These are phyloP conservation scores for Austroboletus olivaceoglutinosus DNA, from an alignment of 1,284 basidiomycete species.

Conservation along the genomic window DNA sequence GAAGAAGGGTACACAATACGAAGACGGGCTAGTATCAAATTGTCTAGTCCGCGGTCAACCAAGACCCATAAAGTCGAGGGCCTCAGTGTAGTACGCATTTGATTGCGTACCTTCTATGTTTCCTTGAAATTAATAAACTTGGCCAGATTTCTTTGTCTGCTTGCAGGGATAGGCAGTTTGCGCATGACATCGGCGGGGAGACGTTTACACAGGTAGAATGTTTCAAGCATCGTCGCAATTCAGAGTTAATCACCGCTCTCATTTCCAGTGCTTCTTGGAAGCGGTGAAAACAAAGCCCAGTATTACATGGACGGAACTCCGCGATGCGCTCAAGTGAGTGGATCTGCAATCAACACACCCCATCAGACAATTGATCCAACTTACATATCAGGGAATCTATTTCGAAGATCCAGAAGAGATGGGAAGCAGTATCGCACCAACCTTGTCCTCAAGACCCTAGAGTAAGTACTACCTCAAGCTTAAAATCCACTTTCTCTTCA, in stretches of 20 bases:
- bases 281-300: conserved; percentile 8
- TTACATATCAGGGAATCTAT: conserved; percentile 10
- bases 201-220: conserved; percentile 30
- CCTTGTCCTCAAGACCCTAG: conserved; percentile 21
- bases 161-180: conserved; percentile 25
- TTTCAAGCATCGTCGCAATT: not conserved
- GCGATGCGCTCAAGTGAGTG: conserved; percentile 16
- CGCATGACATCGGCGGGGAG: conserved; percentile 16
- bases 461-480: conserved; percentile 15
- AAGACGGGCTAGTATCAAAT: conserved; percentile 5
- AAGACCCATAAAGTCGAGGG: conserved; percentile 5
- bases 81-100: conserved; percentile 19
- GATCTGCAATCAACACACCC: not conserved
- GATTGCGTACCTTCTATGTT: not conserved
- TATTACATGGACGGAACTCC: conserved; percentile 25
- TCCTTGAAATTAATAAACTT: not conserved
- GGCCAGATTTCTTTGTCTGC: conserved; percentile 31
- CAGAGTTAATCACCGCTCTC: not conserved
- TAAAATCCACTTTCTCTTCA: not conserved
- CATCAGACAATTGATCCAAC: not conserved
- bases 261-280: conserved; percentile 27
- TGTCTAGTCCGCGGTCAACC: conserved; percentile 2
- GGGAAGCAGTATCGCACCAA: conserved; percentile 8
- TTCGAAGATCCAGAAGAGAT: conserved; percentile 14
- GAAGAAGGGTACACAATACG: not conserved